Percentiles rank a stretch among this genome's conserved stretches.
Evolutionary conservation across 345 rosid species (phyloP).

Genomic region (Boechera retrofracta): DNA sequence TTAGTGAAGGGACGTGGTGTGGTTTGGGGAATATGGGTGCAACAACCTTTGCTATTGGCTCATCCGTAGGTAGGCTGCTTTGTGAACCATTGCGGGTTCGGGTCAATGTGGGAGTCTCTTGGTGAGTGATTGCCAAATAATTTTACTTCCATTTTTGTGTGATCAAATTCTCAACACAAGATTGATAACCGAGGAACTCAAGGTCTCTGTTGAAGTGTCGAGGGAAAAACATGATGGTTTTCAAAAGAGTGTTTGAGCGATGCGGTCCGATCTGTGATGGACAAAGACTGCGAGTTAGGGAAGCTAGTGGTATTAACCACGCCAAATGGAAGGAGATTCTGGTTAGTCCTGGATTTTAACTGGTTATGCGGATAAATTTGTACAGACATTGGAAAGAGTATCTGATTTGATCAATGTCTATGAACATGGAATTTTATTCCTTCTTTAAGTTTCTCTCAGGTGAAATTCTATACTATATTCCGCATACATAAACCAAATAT

Average conservation of each 20-base stretch:
- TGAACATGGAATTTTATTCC: background rate
- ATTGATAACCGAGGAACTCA: constrained; percentile 54
- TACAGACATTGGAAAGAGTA: constrained; percentile 6
- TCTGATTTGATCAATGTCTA: background rate
- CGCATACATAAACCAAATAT: too few species aligned
- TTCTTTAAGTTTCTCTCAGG: too few species aligned
- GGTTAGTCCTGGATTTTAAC: constrained; percentile 34
- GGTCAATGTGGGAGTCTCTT: constrained; percentile 73
- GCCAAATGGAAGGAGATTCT: constrained; percentile 45
- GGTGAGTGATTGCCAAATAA: constrained; percentile 59
- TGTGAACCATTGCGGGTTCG: constrained; percentile 71
- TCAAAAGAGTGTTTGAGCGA: constrained; percentile 54
- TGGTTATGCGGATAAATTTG: constrained; percentile 50
- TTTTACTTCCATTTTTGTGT: constrained; percentile 54
- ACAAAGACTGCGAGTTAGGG: constrained; percentile 48
- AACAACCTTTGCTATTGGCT: constrained; percentile 50
- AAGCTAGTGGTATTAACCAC: constrained; percentile 48
- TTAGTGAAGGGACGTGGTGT: constrained; percentile 53
- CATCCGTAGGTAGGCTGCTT: constrained; percentile 68
- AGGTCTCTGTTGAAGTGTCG: constrained; percentile 59
- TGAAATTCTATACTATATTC: too few species aligned
- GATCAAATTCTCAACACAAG: constrained; percentile 62
- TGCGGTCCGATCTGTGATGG: constrained; percentile 53
- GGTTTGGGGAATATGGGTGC: constrained; percentile 60
- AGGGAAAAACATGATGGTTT: constrained; percentile 54